A percentile compares a stretch with the other conserved stretches of the same genome.
Conservation (phyloP, 2,329 filamentous ascomycete species). For the Aspergillus floridensis region DNA sequence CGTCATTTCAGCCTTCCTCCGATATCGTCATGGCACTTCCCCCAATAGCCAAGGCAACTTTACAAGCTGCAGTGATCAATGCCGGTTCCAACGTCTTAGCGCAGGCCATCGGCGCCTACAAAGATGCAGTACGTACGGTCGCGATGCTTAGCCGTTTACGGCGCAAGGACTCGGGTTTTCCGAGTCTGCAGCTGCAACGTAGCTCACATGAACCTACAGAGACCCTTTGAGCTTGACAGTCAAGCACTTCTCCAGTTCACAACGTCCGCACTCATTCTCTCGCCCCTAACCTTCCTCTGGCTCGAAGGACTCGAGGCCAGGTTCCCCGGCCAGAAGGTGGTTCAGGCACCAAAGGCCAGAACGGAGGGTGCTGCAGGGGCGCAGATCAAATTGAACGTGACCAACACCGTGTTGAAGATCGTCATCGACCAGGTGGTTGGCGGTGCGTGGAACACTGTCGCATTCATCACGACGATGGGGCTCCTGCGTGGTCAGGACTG, state of each 20-base stretch:
- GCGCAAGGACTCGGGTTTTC: background rate
- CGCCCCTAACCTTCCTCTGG: constrained; percentile 60
- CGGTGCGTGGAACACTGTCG: constrained; percentile 54
- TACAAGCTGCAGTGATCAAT: constrained; percentile 54
- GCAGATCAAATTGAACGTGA: constrained; percentile 27
- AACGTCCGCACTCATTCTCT: constrained; percentile 52
- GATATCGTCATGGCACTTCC: constrained; percentile 33
- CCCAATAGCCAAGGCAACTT: constrained; percentile 52
- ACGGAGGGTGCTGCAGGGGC: constrained; percentile 14
- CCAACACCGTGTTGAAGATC: constrained; percentile 52
- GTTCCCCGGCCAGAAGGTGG: constrained; percentile 47
- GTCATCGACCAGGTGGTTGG: constrained; percentile 58
- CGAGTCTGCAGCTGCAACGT: background rate
- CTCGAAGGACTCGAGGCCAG: constrained; percentile 54
- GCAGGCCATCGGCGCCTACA: constrained; percentile 54
- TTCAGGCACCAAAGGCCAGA: constrained; percentile 10
- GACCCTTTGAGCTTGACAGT: constrained; percentile 48
- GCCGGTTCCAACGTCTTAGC: constrained; percentile 56
- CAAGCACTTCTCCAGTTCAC: constrained; percentile 55
- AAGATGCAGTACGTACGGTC: constrained; percentile 38
- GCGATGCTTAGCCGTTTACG: background rate
- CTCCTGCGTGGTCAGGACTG: constrained; percentile 43
- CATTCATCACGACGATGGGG: constrained; percentile 57
- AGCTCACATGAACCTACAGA: constrained; percentile 24
- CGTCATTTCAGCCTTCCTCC: background rate